Percentiles rank a stretch among this genome's conserved stretches.
Conservation (phyloP, 495 filamentous ascomycete species). For the Neurospora pannonica region DNA sequence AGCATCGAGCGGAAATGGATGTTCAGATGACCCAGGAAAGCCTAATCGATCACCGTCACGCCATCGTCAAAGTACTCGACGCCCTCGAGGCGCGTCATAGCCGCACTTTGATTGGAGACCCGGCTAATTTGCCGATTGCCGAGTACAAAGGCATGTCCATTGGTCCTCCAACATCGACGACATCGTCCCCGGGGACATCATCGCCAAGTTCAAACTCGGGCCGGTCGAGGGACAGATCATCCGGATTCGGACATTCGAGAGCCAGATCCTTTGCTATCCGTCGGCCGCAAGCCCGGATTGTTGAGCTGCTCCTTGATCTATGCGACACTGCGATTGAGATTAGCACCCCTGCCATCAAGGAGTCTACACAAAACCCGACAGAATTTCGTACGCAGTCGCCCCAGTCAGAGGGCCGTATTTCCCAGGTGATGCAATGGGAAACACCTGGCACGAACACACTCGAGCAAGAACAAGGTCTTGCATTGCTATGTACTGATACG, state of each 20-base stretch:
- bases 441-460: conserved; percentile 81
- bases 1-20: conserved; percentile 94
- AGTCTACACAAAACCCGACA: conserved; percentile 54
- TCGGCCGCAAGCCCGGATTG: conserved; percentile 80
- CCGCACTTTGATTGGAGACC: conserved; percentile 53
- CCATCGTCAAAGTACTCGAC: conserved; percentile 93
- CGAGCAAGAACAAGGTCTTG: conserved; percentile 90
- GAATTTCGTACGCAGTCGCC: conserved; percentile 87
- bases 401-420: conserved; percentile 84
- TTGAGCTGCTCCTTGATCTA: conserved; percentile 87
- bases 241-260: conserved; percentile 61
- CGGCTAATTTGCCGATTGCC: conserved; percentile 44
- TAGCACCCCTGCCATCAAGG: conserved; percentile 84
- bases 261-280: conserved; percentile 78
- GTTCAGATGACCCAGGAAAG: conserved; percentile 91
- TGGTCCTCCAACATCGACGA: conserved; percentile 59
- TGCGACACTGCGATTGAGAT: conserved; percentile 96
- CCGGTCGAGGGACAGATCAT: conserved; percentile 73
- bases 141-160: conserved; percentile 91
- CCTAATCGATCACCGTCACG: conserved; percentile 84
- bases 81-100: conserved; percentile 76
- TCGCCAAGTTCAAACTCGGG: conserved; percentile 51
- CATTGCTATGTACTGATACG: conserved; percentile 80
- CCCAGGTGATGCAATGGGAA: conserved; percentile 91
- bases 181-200: conserved; percentile 49